These are phyloP conservation scores for Pseudogymnoascus sp. DNA, from an alignment of 2,329 filamentous ascomycete species.

Conservation along the genomic window DNA sequence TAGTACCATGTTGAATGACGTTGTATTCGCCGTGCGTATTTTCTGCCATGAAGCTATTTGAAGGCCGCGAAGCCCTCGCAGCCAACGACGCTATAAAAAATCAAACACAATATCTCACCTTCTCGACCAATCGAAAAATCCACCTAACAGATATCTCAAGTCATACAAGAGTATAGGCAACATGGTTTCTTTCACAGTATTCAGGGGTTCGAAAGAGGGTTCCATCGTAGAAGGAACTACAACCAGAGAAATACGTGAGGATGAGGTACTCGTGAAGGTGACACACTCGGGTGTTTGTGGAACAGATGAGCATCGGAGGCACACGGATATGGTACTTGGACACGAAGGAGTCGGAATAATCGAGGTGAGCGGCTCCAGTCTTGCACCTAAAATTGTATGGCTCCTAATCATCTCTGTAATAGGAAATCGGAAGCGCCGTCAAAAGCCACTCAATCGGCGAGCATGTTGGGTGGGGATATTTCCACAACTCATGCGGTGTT, in stretches of 20 bases:
- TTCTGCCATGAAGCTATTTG: neutral
- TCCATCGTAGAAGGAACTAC: conserved; percentile 45
- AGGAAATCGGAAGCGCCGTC: conserved; percentile 35
- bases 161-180: neutral
- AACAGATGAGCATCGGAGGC: conserved; percentile 42
- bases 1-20: neutral
- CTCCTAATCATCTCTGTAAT: conserved; percentile 8
- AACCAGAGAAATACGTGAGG: conserved; percentile 36
- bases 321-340: conserved; percentile 36
- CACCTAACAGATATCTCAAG: neutral
- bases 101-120: neutral
- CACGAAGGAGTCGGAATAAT: conserved; percentile 45
- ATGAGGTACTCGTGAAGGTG: conserved; percentile 55
- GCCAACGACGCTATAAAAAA: neutral
- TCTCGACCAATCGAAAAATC: neutral
- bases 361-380: conserved; percentile 21
- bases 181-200: conserved; percentile 47
- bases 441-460: conserved; percentile 37
- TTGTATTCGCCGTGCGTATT: neutral
- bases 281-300: conserved; percentile 63
- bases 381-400: neutral
- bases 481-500: conserved; percentile 35
- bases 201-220: conserved; percentile 54
- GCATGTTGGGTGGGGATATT: conserved; percentile 41
- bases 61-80: neutral